Conservation (phyloP, 148 eudicot species). For the Nepenthes mirabilis region DNA sequence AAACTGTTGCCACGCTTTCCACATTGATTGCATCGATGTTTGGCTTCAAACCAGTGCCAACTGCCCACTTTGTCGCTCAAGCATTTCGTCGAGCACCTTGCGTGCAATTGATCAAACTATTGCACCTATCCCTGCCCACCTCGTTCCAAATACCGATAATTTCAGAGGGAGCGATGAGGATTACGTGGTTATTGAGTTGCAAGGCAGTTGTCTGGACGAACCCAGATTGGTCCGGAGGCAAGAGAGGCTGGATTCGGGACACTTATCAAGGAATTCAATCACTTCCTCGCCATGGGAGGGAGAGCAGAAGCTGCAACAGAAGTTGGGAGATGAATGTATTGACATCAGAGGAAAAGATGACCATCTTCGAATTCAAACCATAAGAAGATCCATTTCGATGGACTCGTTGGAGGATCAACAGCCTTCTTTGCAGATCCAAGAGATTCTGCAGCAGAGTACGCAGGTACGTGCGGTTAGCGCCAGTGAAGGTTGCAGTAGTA, state of each 20-base stretch:
- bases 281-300: slow-evolving; percentile 11
- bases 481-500: no score
- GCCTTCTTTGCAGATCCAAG: slow-evolving; percentile 44
- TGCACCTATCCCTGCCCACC: slow-evolving; percentile 14
- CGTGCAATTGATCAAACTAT: slow-evolving; percentile 6
- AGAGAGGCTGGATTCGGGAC: slow-evolving; percentile 13
- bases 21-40: slow-evolving; percentile 85
- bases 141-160: slow-evolving; percentile 2
- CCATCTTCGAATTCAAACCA: slow-evolving; percentile 37
- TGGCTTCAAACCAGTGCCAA: slow-evolving; percentile 78
- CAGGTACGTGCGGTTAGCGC: no score
- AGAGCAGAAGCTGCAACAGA: slow-evolving; percentile 1
- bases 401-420: slow-evolving; percentile 52
- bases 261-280: background rate
- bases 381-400: slow-evolving; percentile 82
- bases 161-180: slow-evolving; percentile 38
- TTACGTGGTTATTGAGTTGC: slow-evolving; percentile 66
- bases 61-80: slow-evolving; percentile 75
- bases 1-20: slow-evolving; percentile 64
- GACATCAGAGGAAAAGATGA: slow-evolving; percentile 41
- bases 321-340: slow-evolving; percentile 73
- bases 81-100: slow-evolving; percentile 29
- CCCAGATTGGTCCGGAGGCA: slow-evolving; percentile 17
- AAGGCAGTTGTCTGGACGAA: slow-evolving; percentile 15
- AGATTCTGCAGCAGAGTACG: slow-evolving; percentile 4